Percentiles rank a stretch among this genome's conserved stretches.
Evolutionary conservation across 2,329 filamentous ascomycete species (phyloP).

Genomic region (Xylariaceae sp.): DNA sequence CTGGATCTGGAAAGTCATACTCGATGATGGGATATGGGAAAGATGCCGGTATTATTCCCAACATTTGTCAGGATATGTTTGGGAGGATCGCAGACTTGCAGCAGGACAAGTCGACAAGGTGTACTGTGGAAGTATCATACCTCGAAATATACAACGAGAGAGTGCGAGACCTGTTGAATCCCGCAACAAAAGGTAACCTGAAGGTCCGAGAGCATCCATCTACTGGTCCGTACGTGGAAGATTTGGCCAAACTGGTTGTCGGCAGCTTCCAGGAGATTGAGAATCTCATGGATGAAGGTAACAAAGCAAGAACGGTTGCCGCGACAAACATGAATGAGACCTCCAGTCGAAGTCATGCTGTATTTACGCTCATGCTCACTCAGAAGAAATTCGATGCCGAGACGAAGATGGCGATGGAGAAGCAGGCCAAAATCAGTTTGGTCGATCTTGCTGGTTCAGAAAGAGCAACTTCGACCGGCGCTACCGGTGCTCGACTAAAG

Average conservation of each 20-base stretch:
- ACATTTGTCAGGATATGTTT: conserved; percentile 98
- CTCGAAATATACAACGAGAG: conserved; percentile 99
- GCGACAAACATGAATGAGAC: conserved; percentile 99
- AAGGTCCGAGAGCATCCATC: conserved; percentile 98
- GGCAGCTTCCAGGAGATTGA: conserved; percentile 95
- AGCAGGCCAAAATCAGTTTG: conserved; percentile 95
- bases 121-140: conserved; percentile 97
- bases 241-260: conserved; percentile 92
- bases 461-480: conserved; percentile 93
- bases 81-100: conserved; percentile 74
- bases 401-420: conserved; percentile 96
- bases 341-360: conserved; percentile 95
- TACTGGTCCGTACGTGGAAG: conserved; percentile 96
- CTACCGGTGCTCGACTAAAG: conserved; percentile 91
- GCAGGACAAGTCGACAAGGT: conserved; percentile 74
- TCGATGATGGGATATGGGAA: conserved; percentile 99
- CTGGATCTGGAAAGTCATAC: conserved; percentile 97
- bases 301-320: conserved; percentile 96
- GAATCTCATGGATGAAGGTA: conserved; percentile 97
- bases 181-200: conserved; percentile 91
- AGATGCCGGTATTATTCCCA: conserved; percentile 92
- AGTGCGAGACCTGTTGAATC: conserved; percentile 93
- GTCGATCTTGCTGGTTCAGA: conserved; percentile 98
- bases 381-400: conserved; percentile 90
- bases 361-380: conserved; percentile 93